Evolutionary conservation across 2,329 filamentous ascomycete species (phyloP), one percentile per base, ranked within the genome.

Genomic region (Verticillium isaacii): DNA sequence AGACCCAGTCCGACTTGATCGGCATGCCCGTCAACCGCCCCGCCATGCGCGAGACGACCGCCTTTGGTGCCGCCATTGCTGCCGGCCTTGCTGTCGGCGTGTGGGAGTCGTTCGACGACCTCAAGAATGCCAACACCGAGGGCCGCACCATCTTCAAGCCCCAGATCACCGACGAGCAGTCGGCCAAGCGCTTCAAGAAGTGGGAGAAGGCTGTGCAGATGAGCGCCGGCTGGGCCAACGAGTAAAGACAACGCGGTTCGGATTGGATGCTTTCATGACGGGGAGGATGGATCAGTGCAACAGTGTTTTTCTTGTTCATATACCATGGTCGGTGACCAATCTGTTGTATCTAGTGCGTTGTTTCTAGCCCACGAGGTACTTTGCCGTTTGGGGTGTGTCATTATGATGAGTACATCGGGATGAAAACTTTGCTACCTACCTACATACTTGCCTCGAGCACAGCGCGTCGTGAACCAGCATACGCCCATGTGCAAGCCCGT

Each of bases 41-140:
- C 4, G 82, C 85, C 60, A 94, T 95, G 91, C 86, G 90, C 65
- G 91, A 95, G 76, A 93, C 91, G 2, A 95, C 91, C 3, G 89
- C 91, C 1, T 82, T 94, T 3, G 91, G 91, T 36, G 90, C 91
- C 34, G 91, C 91, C 54, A 93, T 94, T 64, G 91, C 91, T 7
- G 91, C 91, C 25, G 91, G 89, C n/a, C 86, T 93, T 66, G 91
- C 90, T 3, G 85, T 89, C 6, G 87, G 82, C 57, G 81, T 93
- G 12, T 94, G 90, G 90, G 86, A 89, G 69, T 83, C 85, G 65
- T 89, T 92, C 65, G 84, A 87, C 57, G 89, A 93, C 69, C 77
- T 93, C 56, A 86, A 87, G 71, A 80, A 87, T 60, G 87, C 92
- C 73, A 93, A 93, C 72, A 85, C 80, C 37, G 83, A 88, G 64